Evolutionary conservation across 2,329 filamentous ascomycete species (phyloP).

Genomic region (Clarireedia monteithiana): DNA sequence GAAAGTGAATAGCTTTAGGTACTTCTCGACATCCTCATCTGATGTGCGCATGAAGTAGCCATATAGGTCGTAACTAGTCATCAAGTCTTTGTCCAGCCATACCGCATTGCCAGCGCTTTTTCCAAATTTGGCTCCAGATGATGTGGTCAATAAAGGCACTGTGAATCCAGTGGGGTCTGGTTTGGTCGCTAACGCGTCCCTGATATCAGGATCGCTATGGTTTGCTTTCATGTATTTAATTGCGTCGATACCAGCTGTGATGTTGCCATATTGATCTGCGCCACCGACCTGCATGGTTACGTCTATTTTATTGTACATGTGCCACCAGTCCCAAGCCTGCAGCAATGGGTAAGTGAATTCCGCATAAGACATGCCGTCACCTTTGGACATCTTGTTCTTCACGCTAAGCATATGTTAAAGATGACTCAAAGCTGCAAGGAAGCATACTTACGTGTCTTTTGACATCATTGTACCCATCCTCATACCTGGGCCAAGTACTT

Average conservation of each 20-base stretch:
- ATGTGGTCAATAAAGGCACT: constrained; percentile 79
- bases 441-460: constrained; percentile 66
- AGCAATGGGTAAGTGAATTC: constrained; percentile 92
- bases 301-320: constrained; percentile 61
- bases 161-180: constrained; percentile 71
- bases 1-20: constrained; percentile 88
- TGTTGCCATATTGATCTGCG: constrained; percentile 95
- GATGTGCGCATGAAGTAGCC: constrained; percentile 79
- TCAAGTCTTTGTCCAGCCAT: constrained; percentile 81
- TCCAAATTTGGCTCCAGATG: constrained; percentile 83
- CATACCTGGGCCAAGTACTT: constrained; percentile 63
- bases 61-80: constrained; percentile 78
- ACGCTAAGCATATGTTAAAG: constrained; percentile 37
- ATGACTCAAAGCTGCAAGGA: background rate
- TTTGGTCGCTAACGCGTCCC: constrained; percentile 34
- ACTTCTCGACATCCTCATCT: constrained; percentile 72
- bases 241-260: constrained; percentile 79
- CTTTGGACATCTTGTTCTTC: constrained; percentile 73
- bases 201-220: constrained; percentile 41
- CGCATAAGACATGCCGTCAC: constrained; percentile 87
- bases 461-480: constrained; percentile 81
- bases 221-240: constrained; percentile 65
- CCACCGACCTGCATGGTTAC: constrained; percentile 88
- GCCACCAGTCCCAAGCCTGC: constrained; percentile 96
- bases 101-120: constrained; percentile 92